These are phyloP conservation scores for Gentiana dahurica DNA, from an alignment of 257 asterid genomes.

Conservation along the genomic window DNA sequence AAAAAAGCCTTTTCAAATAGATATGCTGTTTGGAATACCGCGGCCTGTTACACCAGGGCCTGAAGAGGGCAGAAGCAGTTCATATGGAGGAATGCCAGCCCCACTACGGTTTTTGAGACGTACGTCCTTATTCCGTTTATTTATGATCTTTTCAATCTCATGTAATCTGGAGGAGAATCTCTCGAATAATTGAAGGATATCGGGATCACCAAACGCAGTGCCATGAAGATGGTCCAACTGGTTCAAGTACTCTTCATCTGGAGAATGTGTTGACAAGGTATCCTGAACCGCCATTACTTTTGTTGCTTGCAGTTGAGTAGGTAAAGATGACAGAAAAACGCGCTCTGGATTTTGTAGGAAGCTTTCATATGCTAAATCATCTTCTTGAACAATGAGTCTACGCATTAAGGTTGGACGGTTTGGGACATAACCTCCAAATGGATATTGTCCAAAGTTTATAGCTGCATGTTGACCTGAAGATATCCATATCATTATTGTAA, in stretches of 20 bases:
- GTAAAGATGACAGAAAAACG: constrained; percentile 73
- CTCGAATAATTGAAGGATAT: constrained; percentile 45
- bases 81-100: constrained; percentile 92
- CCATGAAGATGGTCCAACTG: constrained; percentile 64
- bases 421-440: constrained; percentile 84
- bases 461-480: constrained; percentile 98
- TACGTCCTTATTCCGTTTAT: constrained; percentile 43
- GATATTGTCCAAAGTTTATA: constrained; percentile 90
- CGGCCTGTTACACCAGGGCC: constrained; percentile 78
- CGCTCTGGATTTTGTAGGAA: constrained; percentile 55
- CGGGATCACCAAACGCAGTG: constrained; percentile 43
- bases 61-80: constrained; percentile 66
- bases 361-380: constrained; percentile 45
- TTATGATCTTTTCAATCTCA: constrained; percentile 57
- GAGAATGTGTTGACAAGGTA: constrained; percentile 75
- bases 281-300: constrained; percentile 96
- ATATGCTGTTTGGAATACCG: constrained; percentile 82
- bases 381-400: constrained; percentile 46
- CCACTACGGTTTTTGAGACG: constrained; percentile 59
- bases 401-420: constrained; percentile 86
- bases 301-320: constrained; percentile 89
- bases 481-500: constrained; percentile 69
- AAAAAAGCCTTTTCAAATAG: constrained; percentile 33
- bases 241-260: constrained; percentile 70
- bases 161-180: constrained; percentile 43